phyloP scores from a whole-genome alignment of 2,329 filamentous ascomycete species.

The Elsinoe ampelina region DNA sequence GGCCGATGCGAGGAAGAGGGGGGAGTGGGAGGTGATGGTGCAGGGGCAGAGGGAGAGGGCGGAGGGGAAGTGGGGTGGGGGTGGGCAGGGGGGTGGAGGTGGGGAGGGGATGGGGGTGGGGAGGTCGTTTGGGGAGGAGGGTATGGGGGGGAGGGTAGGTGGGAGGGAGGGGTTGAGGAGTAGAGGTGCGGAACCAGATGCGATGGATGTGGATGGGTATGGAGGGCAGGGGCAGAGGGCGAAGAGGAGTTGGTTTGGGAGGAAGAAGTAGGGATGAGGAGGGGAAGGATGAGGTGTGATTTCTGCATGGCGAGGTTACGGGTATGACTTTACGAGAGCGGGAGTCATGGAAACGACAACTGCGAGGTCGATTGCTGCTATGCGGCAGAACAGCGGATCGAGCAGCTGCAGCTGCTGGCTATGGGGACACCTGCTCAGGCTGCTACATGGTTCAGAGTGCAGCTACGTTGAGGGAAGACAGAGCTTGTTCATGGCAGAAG shows the following conservation, averaged over 20 bases:
- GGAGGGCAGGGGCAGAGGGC: slow-evolving; percentile 15
- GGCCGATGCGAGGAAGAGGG: slow-evolving; percentile 30
- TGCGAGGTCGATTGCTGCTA: no score
- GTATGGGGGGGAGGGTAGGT: slow-evolving; percentile 19
- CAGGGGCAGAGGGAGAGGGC: slow-evolving; percentile 31
- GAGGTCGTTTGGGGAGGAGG: slow-evolving; percentile 17
- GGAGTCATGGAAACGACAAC: no score
- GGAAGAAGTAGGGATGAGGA: background rate
- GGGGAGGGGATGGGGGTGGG: slow-evolving; percentile 4
- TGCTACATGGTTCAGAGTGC: no score
- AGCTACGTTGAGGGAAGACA: no score
- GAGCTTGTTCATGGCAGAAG: no score
- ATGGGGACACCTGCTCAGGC: no score
- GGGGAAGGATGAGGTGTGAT: background rate
- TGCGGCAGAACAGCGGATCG: no score
- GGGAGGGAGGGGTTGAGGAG: slow-evolving; percentile 5
- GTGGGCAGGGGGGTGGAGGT: slow-evolving; percentile 15
- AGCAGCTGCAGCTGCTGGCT: no score
- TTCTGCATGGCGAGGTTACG: background rate
- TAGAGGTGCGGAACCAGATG: slow-evolving; percentile 16
- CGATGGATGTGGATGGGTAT: slow-evolving; percentile 29
- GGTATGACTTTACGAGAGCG: no score
- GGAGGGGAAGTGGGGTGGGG: slow-evolving; percentile 20
- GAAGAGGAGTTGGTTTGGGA: slow-evolving; percentile 15
- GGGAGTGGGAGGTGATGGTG: slow-evolving; percentile 35